These are phyloP conservation scores for Verticillium albo-atrum DNA, from an alignment of 2,329 filamentous ascomycete species.

Conservation along the genomic window DNA sequence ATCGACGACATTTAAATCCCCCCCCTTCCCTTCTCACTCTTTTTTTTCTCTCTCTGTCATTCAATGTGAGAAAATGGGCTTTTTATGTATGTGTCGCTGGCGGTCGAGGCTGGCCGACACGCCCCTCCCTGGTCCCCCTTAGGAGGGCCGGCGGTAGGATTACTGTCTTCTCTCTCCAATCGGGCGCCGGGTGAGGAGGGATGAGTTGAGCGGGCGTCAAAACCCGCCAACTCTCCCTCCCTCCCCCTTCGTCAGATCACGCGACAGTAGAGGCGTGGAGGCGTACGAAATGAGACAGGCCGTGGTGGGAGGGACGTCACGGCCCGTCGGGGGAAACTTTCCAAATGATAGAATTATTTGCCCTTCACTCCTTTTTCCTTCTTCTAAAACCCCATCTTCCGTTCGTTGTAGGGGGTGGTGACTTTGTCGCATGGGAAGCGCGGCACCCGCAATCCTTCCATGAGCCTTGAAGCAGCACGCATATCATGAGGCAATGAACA, in stretches of 20 bases:
- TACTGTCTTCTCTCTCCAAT: slow-evolving; percentile 64
- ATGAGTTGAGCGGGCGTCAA: neutral
- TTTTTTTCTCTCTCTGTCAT: too few species aligned
- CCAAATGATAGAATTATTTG: slow-evolving; percentile 6
- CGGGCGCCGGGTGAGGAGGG: too few species aligned
- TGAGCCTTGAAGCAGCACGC: neutral
- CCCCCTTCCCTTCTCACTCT: slow-evolving; percentile 3
- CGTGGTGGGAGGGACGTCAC: slow-evolving; percentile 62
- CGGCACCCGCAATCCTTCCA: neutral
- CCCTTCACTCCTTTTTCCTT: slow-evolving; percentile 3
- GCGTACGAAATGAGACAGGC: slow-evolving; percentile 24
- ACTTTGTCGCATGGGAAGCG: neutral
- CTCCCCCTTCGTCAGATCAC: slow-evolving; percentile 19
- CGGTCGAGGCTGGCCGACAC: slow-evolving; percentile 7
- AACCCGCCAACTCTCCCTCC: neutral
- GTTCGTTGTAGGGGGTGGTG: neutral
- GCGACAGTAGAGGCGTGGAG: slow-evolving; percentile 37
- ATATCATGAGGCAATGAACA: neutral
- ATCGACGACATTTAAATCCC: slow-evolving; percentile 89
- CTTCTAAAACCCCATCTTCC: too few species aligned
- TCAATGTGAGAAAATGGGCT: too few species aligned
- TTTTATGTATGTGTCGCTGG: neutral
- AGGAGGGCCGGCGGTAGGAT: slow-evolving; percentile 8
- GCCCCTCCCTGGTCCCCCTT: slow-evolving; percentile 3
- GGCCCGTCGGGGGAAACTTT: slow-evolving; percentile 25